Base-by-base conservation (phyloP, 768 basidiomycete species). In the Trametes villosa region DNA sequence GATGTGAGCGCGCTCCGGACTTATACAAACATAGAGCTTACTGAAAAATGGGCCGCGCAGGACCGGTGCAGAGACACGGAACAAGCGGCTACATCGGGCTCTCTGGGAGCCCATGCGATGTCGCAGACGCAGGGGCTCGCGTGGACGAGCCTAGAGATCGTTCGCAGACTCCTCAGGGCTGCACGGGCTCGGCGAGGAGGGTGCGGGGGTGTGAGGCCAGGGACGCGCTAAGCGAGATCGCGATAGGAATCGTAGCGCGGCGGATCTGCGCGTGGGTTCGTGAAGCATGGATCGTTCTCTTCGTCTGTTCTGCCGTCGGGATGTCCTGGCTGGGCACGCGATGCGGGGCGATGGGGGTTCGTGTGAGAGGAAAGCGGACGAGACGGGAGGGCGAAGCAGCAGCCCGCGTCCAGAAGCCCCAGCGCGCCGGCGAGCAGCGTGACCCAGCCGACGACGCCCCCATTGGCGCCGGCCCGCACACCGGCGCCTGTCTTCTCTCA, bases 401-500 rank as follows among this genome's bases (percentile, higher is more conserved):
- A 27, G 22, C 6, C 22, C n/a, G n/a, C 31, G 50, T 17, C 48
- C 20, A 49, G 54, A 47, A 44, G 45, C 44, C 38, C 26, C 2
- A 5, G 41, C 18, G 38, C 36, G 20, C 9, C 26, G 40, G 45
- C 41, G 34, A 20, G 15, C 36, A 24, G 55, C 26, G 46, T 38
- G 46, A 57, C 18, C 41, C 58, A 18, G 50, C 38, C 24, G 31
- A 5, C 47, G 15, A 27, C 24, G 44, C 31, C 17, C 30, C 9
- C 42, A 15, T 56, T 57, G 60, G 53, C 60, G 60, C 60, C 60
- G 49, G 55, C 34, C 60, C 64, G 60, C 55, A 49, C 48, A 36
- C 47, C 29, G 63, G 59, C 59, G 59, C 42, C 60, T 59, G 47
- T 65, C 30, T 50, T 70, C 67, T 64, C 69, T 67, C 68, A 64